A percentile compares a stretch with the other conserved stretches of the same genome.
Evolutionary conservation across 805 yeast species (phyloP).

Genomic region (Cyberlindnera petersonii): DNA sequence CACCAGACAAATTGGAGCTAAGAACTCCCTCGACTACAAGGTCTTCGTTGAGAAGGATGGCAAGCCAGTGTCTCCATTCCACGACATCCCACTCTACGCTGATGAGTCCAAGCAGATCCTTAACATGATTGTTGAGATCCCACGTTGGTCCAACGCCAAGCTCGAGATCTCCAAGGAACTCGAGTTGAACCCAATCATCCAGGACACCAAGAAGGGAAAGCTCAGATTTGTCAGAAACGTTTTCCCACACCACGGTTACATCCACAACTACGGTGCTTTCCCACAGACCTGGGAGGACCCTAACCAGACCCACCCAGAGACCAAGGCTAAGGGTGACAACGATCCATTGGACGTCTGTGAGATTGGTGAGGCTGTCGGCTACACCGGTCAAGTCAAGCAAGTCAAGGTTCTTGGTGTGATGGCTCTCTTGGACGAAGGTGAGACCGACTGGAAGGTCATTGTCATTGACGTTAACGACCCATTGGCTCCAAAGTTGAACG

Average conservation of each 20-base stretch:
- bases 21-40: conserved; percentile 90
- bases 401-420: conserved; percentile 72
- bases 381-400: conserved; percentile 60
- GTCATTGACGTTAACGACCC: conserved; percentile 68
- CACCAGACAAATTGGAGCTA: conserved; percentile 92
- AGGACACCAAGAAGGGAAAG: conserved; percentile 72
- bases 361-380: conserved; percentile 47
- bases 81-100: conserved; percentile 61
- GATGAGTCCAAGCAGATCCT: conserved; percentile 41
- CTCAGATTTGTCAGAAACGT: conserved; percentile 73
- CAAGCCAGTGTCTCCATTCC: conserved; percentile 87
- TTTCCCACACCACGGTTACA: conserved; percentile 81
- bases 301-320: conserved; percentile 42
- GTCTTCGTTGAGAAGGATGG: conserved; percentile 91
- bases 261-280: conserved; percentile 84
- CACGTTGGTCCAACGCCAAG: conserved; percentile 81
- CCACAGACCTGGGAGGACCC: conserved; percentile 99
- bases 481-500: conserved; percentile 53
- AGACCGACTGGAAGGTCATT: conserved; percentile 91
- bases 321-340: conserved; percentile 69
- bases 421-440: conserved; percentile 88
- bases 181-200: conserved; percentile 71
- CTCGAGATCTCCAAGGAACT: conserved; percentile 63
- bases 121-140: conserved; percentile 71
- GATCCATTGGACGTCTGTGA: conserved; percentile 96